Evolutionary conservation across 495 filamentous ascomycete genomes (phyloP).

Genomic region (Physcia stellaris): DNA sequence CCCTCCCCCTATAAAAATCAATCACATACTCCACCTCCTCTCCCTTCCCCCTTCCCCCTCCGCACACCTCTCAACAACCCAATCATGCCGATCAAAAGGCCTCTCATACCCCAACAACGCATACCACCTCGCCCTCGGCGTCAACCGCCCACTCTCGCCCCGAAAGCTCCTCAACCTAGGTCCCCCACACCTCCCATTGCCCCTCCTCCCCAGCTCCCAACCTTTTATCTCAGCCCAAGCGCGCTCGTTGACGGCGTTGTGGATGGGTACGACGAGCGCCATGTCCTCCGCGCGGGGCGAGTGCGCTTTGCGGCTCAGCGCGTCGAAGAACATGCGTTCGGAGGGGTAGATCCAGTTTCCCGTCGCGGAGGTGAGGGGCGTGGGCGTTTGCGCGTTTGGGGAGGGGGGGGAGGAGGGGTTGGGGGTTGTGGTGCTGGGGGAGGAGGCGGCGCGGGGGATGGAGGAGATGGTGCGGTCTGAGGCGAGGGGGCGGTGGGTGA

Average conservation of each 20-base stretch:
- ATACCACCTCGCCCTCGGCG: slow-evolving; percentile 70
- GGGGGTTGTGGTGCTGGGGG: slow-evolving; percentile 18
- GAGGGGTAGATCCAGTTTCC: slow-evolving; percentile 97
- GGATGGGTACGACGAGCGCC: slow-evolving; percentile 84
- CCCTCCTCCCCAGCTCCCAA: slow-evolving; percentile 59
- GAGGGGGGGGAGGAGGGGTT: slow-evolving; percentile 21
- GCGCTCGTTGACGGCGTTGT: slow-evolving; percentile 92
- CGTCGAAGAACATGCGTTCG: slow-evolving; percentile 90
- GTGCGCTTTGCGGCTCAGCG: slow-evolving; percentile 72
- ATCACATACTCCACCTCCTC: slow-evolving; percentile 86
- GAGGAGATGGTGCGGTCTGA: slow-evolving; percentile 63
- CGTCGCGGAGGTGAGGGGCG: slow-evolving; percentile 18
- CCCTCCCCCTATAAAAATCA: slow-evolving; percentile 84
- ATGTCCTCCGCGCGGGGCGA: slow-evolving; percentile 53
- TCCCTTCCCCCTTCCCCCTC: too few species aligned
- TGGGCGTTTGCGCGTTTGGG: slow-evolving; percentile 19
- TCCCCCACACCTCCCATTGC: slow-evolving; percentile 55
- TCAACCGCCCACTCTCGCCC: slow-evolving; percentile 36
- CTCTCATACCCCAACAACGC: slow-evolving; percentile 71
- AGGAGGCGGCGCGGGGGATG: slow-evolving; percentile 54
- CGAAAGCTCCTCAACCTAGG: slow-evolving; percentile 42
- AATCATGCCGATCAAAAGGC: slow-evolving; percentile 95
- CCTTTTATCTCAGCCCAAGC: slow-evolving; percentile 71
- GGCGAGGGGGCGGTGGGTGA: slow-evolving; percentile 23
- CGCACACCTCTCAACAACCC: slow-evolving; percentile 81